phyloP scores from a whole-genome alignment of 192 early-diverging fungal genomes.

The Podila verticillata region DNA sequence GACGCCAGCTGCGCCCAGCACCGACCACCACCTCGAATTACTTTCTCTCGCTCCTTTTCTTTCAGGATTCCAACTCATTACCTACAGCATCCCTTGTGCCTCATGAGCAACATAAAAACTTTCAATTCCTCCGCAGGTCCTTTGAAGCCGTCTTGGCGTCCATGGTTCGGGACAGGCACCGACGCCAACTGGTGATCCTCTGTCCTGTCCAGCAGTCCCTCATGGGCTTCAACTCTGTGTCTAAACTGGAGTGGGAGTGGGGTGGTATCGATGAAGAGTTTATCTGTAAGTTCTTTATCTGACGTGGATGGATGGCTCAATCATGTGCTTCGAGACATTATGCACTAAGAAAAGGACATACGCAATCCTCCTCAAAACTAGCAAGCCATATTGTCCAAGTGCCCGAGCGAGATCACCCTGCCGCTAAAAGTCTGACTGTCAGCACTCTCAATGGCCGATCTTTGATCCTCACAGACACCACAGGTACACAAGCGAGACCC shows the following conservation, averaged over 20 bases:
- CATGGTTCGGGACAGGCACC: constrained; percentile 28
- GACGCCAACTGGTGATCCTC: constrained; percentile 32
- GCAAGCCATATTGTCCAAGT: constrained; percentile 40
- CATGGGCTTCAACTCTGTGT: constrained; percentile 22
- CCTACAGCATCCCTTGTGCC: constrained; percentile 20
- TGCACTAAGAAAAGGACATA: too few species aligned
- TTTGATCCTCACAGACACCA: constrained; percentile 41
- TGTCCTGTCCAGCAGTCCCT: constrained; percentile 38
- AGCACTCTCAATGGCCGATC: constrained; percentile 36
- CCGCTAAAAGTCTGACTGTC: constrained; percentile 18
- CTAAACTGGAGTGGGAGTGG: constrained; percentile 46
- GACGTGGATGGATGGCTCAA: background rate
- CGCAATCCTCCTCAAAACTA: background rate
- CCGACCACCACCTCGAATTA: constrained; percentile 40
- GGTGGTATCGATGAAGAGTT: constrained; percentile 51
- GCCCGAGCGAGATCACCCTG: constrained; percentile 34
- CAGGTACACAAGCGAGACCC: constrained; percentile 8
- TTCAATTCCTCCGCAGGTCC: constrained; percentile 26
- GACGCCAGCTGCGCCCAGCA: background rate
- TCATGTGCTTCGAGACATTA: too few species aligned
- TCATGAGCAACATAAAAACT: constrained; percentile 31
- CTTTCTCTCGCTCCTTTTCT: constrained; percentile 44
- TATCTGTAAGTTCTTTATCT: constrained; percentile 19
- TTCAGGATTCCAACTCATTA: constrained; percentile 35
- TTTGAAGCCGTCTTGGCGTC: constrained; percentile 17